Conservation (phyloP, 352 stramenopile species). For the Pythium myriotylum region DNA sequence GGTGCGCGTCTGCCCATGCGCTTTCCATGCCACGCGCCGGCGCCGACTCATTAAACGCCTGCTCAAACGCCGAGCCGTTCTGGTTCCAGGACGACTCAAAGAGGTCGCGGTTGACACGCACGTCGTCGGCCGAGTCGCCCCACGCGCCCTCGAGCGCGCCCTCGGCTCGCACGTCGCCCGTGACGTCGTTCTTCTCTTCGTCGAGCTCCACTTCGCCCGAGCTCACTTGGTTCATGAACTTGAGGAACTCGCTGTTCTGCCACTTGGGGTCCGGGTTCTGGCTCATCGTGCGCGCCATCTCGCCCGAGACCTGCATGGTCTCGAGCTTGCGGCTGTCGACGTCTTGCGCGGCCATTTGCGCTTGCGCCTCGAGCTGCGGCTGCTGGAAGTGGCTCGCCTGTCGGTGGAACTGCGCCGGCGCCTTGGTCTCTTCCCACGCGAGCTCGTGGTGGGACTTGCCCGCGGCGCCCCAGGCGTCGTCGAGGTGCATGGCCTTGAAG, state of each 20-base stretch:
- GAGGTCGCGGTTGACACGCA: conserved; percentile 62
- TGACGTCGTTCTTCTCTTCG: conserved; percentile 77
- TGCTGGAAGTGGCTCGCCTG: conserved; percentile 33
- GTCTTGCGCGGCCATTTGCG: conserved; percentile 7
- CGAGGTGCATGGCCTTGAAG: conserved; percentile 59
- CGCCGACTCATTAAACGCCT: conserved; percentile 43
- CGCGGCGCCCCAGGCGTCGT: conserved; percentile 63
- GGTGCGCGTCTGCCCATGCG: conserved; percentile 42
- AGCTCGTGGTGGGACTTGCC: conserved; percentile 65
- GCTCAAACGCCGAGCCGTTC: conserved; percentile 46
- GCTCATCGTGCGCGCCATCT: conserved; percentile 79
- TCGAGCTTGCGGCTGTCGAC: conserved; percentile 33
- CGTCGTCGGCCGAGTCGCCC: conserved; percentile 47
- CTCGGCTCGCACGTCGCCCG: conserved; percentile 44
- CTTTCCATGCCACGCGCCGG: conserved; percentile 37
- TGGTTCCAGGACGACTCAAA: conserved; percentile 56
- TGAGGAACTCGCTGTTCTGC: conserved; percentile 86
- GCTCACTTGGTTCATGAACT: conserved; percentile 87
- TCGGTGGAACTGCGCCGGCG: conserved; percentile 43
- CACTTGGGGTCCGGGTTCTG: conserved; percentile 80
- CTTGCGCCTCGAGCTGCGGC: conserved; percentile 26
- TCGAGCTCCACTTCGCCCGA: conserved; percentile 73
- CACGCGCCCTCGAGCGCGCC: conserved; percentile 69
- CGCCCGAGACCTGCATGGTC: conserved; percentile 54
- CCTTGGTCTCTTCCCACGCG: conserved; percentile 65